Evolutionary conservation across 2,329 filamentous ascomycete genomes (phyloP).

Genomic region (Xylariomycetidae sp.): DNA sequence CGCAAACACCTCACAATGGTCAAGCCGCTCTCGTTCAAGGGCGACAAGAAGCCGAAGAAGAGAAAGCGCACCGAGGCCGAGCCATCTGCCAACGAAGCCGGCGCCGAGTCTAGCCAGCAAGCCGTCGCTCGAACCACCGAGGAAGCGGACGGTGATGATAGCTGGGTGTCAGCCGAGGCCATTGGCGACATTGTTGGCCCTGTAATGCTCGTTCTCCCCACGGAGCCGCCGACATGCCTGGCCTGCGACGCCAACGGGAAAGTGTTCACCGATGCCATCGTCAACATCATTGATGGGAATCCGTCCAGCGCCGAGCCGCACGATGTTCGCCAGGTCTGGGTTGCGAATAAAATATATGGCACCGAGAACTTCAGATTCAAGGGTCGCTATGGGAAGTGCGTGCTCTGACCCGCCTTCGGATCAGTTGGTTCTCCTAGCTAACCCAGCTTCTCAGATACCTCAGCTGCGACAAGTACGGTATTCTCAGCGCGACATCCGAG

Average conservation of each 20-base stretch:
- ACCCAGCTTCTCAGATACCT: slow-evolving; percentile 57
- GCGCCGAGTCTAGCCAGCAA: slow-evolving; percentile 4
- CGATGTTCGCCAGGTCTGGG: slow-evolving; percentile 93
- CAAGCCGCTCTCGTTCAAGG: slow-evolving; percentile 90
- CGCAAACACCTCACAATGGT: slow-evolving; percentile 52
- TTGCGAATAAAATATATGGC: slow-evolving; percentile 76
- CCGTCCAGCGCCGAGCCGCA: slow-evolving; percentile 85
- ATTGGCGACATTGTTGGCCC: slow-evolving; percentile 73
- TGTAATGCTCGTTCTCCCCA: slow-evolving; percentile 74
- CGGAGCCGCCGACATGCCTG: slow-evolving; percentile 65
- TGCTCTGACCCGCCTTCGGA: slow-evolving; percentile 5
- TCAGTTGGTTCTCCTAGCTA: slow-evolving; percentile 2
- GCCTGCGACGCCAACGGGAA: slow-evolving; percentile 82
- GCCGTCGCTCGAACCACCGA: slow-evolving; percentile 23
- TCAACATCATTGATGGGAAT: slow-evolving; percentile 84
- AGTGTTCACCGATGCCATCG: slow-evolving; percentile 74
- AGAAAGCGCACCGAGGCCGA: slow-evolving; percentile 64
- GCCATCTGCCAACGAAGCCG: slow-evolving; percentile 29
- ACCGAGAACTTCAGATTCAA: slow-evolving; percentile 82
- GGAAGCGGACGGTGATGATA: slow-evolving; percentile 61
- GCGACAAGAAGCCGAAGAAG: slow-evolving; percentile 93
- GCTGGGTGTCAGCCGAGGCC: slow-evolving; percentile 81
- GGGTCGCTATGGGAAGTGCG: slow-evolving; percentile 77
- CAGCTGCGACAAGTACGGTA: slow-evolving; percentile 76
- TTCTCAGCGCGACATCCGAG: slow-evolving; percentile 69